A percentile compares a stretch with the other conserved stretches of the same genome.
These are phyloP conservation scores for Tremella mesenterica DNA, from an alignment of 768 basidiomycete genomes.

Conservation along the genomic window DNA sequence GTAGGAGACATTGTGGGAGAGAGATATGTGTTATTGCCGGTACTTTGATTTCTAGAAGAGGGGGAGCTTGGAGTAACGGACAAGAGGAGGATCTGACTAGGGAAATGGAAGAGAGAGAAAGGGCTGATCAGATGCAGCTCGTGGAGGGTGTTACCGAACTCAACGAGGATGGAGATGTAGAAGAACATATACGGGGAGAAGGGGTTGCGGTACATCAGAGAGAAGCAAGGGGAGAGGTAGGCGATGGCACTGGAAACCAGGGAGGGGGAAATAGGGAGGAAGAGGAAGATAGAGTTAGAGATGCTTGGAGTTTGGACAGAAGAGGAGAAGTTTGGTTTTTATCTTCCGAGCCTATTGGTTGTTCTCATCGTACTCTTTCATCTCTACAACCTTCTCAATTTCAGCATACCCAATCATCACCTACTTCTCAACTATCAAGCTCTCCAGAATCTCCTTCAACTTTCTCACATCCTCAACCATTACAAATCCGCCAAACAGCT, in stretches of 20 bases:
- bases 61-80: conserved; percentile 3
- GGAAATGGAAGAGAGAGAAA: background rate
- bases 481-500: too few relatives aligned
- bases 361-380: background rate
- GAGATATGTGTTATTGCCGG: conserved; percentile 16
- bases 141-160: conserved; percentile 14
- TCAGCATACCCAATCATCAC: too few relatives aligned
- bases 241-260: too few relatives aligned
- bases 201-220: too few relatives aligned
- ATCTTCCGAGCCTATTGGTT: conserved; percentile 21
- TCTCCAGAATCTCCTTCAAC: too few relatives aligned
- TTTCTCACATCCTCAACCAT: too few relatives aligned
- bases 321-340: conserved; percentile 28
- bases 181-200: too few relatives aligned
- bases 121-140: background rate
- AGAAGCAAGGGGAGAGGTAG: too few relatives aligned
- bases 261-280: too few relatives aligned
- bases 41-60: background rate
- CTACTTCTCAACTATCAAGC: too few relatives aligned
- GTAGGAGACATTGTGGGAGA: conserved; percentile 4
- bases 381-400: too few relatives aligned
- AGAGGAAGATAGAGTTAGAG: background rate
- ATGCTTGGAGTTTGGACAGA: background rate
- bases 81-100: conserved; percentile 20
- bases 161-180: too few relatives aligned